A percentile compares a stretch with the other conserved stretches of the same genome.
Conservation (phyloP, 2,329 filamentous ascomycete species). For the Botrytis galanthina region DNA sequence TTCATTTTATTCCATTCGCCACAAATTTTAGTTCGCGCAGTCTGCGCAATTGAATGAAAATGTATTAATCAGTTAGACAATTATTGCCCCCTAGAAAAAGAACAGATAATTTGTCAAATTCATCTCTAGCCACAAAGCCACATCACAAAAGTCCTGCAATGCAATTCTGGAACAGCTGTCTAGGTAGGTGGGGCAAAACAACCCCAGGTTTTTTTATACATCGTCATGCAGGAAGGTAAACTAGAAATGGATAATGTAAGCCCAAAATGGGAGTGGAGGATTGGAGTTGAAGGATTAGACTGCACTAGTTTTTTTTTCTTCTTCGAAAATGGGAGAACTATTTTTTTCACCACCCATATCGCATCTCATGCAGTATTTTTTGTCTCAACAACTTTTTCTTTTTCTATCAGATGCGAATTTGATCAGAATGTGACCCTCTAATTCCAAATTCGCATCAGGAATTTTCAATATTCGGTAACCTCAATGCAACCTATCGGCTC, state of each 20-base stretch:
- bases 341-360: neutral
- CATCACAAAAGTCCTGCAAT: neutral
- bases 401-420: neutral
- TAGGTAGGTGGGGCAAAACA: neutral
- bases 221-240: neutral
- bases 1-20: too few species aligned
- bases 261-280: neutral
- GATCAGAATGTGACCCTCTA: neutral
- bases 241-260: neutral
- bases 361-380: neutral
- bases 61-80: accelerated
- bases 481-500: neutral
- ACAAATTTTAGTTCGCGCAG: neutral
- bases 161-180: neutral
- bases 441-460: neutral
- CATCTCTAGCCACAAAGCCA: neutral
- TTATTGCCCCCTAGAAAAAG: neutral
- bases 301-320: neutral
- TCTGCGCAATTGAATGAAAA: neutral
- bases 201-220: neutral
- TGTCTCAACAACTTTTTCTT: neutral
- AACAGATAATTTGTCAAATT: neutral
- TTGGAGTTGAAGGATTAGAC: neutral
- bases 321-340: neutral
- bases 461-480: neutral